phyloP scores from a whole-genome alignment of 2,329 filamentous ascomycete genomes.

The Cordyceps javanica region DNA sequence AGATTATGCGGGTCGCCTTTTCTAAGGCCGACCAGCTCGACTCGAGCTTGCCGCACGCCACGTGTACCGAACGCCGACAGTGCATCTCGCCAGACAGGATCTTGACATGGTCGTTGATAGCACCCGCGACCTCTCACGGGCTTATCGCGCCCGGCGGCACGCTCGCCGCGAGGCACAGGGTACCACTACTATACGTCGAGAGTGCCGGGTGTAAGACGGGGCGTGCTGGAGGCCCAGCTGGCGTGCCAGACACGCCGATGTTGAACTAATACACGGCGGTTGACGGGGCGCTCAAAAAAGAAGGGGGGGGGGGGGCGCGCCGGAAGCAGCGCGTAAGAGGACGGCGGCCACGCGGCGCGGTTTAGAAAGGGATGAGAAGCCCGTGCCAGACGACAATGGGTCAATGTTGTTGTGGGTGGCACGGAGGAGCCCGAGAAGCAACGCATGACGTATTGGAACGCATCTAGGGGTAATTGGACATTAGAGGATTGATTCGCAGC shows the following conservation, averaged over 20 bases:
- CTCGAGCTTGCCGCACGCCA: constrained; percentile 24
- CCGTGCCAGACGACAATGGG: constrained; percentile 23
- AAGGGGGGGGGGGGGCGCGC: constrained; percentile 15
- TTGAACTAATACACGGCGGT: constrained; percentile 26
- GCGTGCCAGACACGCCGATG: too few relatives aligned
- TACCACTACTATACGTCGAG: too few relatives aligned
- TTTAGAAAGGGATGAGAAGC: constrained; percentile 24
- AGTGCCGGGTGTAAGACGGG: too few relatives aligned
- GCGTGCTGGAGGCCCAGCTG: too few relatives aligned
- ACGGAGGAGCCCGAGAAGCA: constrained; percentile 16
- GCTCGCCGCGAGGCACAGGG: too few relatives aligned
- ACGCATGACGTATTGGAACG: constrained; percentile 17
- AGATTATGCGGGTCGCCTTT: constrained; percentile 28
- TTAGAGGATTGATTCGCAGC: too few relatives aligned
- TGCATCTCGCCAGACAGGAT: constrained; percentile 28
- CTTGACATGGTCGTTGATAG: constrained; percentile 31
- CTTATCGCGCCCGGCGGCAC: too few relatives aligned
- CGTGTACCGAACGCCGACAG: constrained; percentile 29
- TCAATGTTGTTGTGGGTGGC: constrained; percentile 22
- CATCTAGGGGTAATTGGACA: background rate
- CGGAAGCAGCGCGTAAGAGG: background rate
- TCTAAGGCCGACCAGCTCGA: constrained; percentile 21
- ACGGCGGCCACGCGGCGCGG: constrained; percentile 16
- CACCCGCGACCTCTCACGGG: constrained; percentile 30
- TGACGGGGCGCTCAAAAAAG: constrained; percentile 21